Base-by-base conservation (phyloP, 2,329 filamentous ascomycete genomes). In the Immersiporthe knoxdaviesiana region DNA sequence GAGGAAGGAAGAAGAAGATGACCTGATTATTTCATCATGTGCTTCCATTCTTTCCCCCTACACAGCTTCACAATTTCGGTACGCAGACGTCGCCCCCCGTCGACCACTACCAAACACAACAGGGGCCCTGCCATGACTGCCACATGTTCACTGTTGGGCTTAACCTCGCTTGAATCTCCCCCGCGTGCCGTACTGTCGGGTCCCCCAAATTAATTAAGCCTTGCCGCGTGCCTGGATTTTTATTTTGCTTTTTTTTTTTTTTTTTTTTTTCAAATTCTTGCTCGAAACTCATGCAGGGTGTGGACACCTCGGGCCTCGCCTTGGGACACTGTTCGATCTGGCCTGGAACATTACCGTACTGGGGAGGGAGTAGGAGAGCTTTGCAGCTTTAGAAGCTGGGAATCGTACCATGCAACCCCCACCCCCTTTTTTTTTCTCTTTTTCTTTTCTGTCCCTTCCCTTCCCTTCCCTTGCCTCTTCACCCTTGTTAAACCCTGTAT, bases 11-110 rank as follows among this genome's bases (percentile, higher is more conserved):
- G 21, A n/a, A n/a, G 6, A 41, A 41, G 10, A 59, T 59, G 18
- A 24, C 37, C 18, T 59, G 32, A 37, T 59, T 2, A 58, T 59
- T n/a, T 30, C 30, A n/a, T n/a, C 18, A 21, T 35, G 56, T 37
- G 54, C 27, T 27, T 58, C 4, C 10, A 10, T 8, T 14, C 24
- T n/a, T 24, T 2, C n/a, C 11, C 50, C 24, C 16, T 37, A 30
- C 7, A 59, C 7, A 32, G 56, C 30, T 32, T 37, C 56, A 59
- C 56, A 59, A 59, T 59, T 32, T 59, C 56, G 56, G 56, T 37
- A 59, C 30, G 54, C 30, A 32, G 32, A 21, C 32, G 21, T 35
- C 24, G 21, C 10, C 32, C n/a, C 56, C 56, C 37, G 30, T 59
- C 56, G 56, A n/a, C 56, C 56, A 59, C 30, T 14, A 11, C 32